These are phyloP conservation scores for Rhizopus delemar DNA, from an alignment of 371 early-diverging fungal species.

Conservation along the genomic window DNA sequence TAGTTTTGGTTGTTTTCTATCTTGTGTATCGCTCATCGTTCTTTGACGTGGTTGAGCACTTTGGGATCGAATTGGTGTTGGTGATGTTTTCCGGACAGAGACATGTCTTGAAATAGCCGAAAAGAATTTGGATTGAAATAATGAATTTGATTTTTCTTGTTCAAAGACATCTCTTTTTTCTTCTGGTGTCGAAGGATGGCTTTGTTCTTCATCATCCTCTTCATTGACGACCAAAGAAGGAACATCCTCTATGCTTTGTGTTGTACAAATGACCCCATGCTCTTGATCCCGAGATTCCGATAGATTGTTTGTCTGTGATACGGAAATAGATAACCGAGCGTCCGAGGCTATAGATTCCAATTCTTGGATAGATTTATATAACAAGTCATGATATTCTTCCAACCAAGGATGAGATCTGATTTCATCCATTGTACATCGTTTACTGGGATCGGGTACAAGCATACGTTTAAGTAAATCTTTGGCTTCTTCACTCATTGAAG, in stretches of 20 bases:
- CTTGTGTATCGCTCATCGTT: conserved; percentile 15
- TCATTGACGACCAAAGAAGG: conserved; percentile 5
- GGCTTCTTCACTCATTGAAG: conserved; percentile 49
- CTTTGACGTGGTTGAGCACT: conserved; percentile 25
- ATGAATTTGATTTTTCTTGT: conserved; percentile 17
- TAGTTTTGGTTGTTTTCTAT: conserved; percentile 7
- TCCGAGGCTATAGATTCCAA: conserved; percentile 13
- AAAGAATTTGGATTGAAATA: conserved; percentile 47
- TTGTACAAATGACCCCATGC: conserved; percentile 2
- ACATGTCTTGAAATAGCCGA: conserved; percentile 34
- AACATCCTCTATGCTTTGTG: not conserved
- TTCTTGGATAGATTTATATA: conserved; percentile 19
- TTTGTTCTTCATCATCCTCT: not conserved
- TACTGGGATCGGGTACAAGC: conserved; percentile 58
- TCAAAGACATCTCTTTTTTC: not conserved
- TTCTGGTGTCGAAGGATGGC: not conserved
- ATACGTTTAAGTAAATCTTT: conserved; percentile 57
- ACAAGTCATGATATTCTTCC: conserved; percentile 18
- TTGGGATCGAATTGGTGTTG: conserved; percentile 31
- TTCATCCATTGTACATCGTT: conserved; percentile 59
- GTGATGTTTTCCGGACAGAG: conserved; percentile 4
- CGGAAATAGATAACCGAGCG: conserved; percentile 13
- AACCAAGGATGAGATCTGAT: conserved; percentile 56
- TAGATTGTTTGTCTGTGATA: conserved; percentile 6
- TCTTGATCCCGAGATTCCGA: conserved; percentile 16